Evolutionary conservation across 345 rosid species (phyloP).

Genomic region (Euphorbia tirucalli): DNA sequence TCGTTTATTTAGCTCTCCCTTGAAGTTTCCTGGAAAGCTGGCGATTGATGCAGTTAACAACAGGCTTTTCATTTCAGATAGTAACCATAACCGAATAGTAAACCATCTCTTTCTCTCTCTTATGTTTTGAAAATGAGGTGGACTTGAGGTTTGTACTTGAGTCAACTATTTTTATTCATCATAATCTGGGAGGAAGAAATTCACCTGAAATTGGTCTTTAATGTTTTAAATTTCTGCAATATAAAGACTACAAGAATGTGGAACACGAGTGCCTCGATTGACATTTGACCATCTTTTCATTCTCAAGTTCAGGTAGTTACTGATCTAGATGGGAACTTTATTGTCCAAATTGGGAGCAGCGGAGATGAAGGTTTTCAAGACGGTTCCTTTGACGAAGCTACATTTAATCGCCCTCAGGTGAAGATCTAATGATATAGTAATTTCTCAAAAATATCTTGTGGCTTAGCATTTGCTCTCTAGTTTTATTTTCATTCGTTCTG

Average conservation of each 20-base stretch:
- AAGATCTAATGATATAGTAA: slow-evolving; percentile 11
- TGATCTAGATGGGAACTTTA: slow-evolving; percentile 81
- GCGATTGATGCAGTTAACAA: slow-evolving; percentile 81
- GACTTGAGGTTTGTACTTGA: background rate
- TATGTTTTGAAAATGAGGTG: background rate
- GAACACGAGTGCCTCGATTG: background rate
- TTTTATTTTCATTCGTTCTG: background rate
- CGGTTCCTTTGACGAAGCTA: slow-evolving; percentile 82
- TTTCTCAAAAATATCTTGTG: slow-evolving; percentile 7
- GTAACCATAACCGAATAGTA: slow-evolving; percentile 96
- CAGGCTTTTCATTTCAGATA: slow-evolving; percentile 88
- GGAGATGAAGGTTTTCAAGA: slow-evolving; percentile 83
- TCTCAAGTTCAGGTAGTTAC: slow-evolving; percentile 69
- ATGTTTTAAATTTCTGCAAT: background rate
- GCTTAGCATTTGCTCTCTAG: background rate
- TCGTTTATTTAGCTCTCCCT: slow-evolving; percentile 67
- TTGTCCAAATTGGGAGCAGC: slow-evolving; percentile 74
- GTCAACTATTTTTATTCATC: background rate
- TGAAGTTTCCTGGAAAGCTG: slow-evolving; percentile 95
- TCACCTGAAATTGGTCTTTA: slow-evolving; percentile 4
- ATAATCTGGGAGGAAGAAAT: background rate
- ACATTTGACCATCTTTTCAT: slow-evolving; percentile 3
- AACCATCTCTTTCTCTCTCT: slow-evolving; percentile 26
- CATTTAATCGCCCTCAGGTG: slow-evolving; percentile 87
- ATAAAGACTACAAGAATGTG: background rate